phyloP scores from a whole-genome alignment of 83 land plant genomes.

The Picea abies region DNA sequence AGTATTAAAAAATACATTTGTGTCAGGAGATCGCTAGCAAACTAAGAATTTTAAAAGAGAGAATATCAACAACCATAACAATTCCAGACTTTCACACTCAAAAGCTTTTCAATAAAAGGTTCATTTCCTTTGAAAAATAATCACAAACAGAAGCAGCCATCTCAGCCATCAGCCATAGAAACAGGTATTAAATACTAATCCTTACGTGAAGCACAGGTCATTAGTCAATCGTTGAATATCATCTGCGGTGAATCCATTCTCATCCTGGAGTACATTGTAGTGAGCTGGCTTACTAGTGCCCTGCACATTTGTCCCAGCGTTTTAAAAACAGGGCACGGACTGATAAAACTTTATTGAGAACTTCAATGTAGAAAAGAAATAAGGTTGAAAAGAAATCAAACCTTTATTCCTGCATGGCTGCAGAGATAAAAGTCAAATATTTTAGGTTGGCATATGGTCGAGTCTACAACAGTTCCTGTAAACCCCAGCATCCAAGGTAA shows the following conservation, averaged over 20 bases:
- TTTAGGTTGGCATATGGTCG: constrained; percentile 22
- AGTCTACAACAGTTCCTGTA: constrained; percentile 28
- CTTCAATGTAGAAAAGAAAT: too few species aligned
- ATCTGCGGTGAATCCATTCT: constrained; percentile 24
- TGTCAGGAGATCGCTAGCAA: too few species aligned
- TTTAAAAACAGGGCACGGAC: too few species aligned
- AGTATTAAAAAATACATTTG: too few species aligned
- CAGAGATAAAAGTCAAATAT: constrained; percentile 29
- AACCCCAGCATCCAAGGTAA: neutral
- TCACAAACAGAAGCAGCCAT: neutral
- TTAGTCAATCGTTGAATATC: constrained; percentile 24
- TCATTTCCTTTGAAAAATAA: neutral
- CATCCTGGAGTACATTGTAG: constrained; percentile 32
- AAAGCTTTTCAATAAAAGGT: neutral
- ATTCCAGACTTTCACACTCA: neutral
- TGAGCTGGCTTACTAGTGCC: constrained; percentile 31
- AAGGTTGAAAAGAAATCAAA: neutral
- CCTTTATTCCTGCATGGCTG: constrained; percentile 34
- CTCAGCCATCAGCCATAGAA: neutral
- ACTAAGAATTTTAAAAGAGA: too few species aligned
- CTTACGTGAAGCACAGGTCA: constrained; percentile 22
- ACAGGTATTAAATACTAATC: neutral
- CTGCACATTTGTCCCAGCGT: constrained; percentile 13
- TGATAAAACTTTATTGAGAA: too few species aligned
- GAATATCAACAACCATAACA: neutral